These are phyloP conservation scores for Neofusicoccum umdonicola DNA, from an alignment of 2,329 filamentous ascomycete species.

Conservation along the genomic window DNA sequence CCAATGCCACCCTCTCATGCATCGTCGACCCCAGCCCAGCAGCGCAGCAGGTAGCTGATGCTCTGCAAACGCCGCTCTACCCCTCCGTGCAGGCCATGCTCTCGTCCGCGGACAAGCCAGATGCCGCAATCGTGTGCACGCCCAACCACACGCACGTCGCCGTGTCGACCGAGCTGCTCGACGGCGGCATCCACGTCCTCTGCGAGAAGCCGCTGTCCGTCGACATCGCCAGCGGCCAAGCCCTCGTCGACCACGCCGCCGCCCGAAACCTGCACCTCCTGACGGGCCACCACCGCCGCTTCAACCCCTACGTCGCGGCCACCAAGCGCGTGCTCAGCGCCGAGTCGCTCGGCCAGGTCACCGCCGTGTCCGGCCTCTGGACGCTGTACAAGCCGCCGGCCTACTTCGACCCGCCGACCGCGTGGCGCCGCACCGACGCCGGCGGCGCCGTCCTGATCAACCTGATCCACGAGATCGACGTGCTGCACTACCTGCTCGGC, in stretches of 20 bases:
- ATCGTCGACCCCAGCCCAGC: constrained; percentile 48
- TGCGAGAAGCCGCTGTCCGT: constrained; percentile 58
- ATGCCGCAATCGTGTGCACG: constrained; percentile 59
- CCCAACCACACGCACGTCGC: constrained; percentile 59
- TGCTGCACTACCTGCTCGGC: constrained; percentile 57
- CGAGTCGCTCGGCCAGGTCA: constrained; percentile 44
- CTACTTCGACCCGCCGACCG: constrained; percentile 51
- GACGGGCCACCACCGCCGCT: constrained; percentile 59
- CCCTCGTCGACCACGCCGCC: constrained; percentile 27
- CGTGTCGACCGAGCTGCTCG: constrained; percentile 49
- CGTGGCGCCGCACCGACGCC: constrained; percentile 52
- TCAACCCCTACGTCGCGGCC: constrained; percentile 56
- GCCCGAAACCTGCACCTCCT: constrained; percentile 43
- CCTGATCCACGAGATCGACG: constrained; percentile 60
- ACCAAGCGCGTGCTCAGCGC: constrained; percentile 45
- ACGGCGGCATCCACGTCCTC: constrained; percentile 51
- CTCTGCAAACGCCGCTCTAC: constrained; percentile 41
- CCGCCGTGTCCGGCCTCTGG: constrained; percentile 58
- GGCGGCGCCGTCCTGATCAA: constrained; percentile 56
- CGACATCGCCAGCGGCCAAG: constrained; percentile 37
- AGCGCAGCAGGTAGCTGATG: constrained; percentile 34
- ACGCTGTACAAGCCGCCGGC: constrained; percentile 49
- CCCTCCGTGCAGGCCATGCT: constrained; percentile 46
- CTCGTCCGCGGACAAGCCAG: constrained; percentile 39
- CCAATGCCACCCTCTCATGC: constrained; percentile 41